phyloP scores from a whole-genome alignment of 345 rosid species.

The Atalantia buxifolia region DNA sequence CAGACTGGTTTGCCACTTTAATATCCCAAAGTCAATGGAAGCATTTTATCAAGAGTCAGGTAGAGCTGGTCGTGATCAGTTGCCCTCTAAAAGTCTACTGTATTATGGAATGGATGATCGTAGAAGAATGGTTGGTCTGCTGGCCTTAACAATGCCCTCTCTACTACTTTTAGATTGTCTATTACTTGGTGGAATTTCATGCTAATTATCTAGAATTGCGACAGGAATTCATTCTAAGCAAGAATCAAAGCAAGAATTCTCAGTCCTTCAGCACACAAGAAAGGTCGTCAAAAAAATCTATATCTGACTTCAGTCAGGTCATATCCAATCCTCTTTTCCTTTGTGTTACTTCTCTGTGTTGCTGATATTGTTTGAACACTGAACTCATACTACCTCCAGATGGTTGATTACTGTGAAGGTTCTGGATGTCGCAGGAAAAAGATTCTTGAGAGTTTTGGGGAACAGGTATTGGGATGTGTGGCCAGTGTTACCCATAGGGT shows the following conservation, averaged over 20 bases:
- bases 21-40: conserved; percentile 96
- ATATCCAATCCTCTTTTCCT: conserved; percentile 10
- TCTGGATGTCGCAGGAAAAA: conserved; percentile 90
- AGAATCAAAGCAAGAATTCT: conserved; percentile 54
- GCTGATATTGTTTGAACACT: conserved; percentile 17
- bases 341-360: conserved; percentile 8
- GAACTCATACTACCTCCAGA: conserved; percentile 36
- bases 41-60: conserved; percentile 99
- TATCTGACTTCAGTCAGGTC: conserved; percentile 73
- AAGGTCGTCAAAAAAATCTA: conserved; percentile 46
- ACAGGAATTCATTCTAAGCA: conserved; percentile 83
- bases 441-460: conserved; percentile 89
- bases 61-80: conserved; percentile 96
- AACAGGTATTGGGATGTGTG: conserved; percentile 53
- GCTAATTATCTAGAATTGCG: conserved; percentile 19
- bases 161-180: conserved; percentile 8
- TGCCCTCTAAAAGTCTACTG: conserved; percentile 74
- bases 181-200: conserved; percentile 5
- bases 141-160: neutral
- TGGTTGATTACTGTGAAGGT: conserved; percentile 86
- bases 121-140: conserved; percentile 65
- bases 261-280: conserved; percentile 50
- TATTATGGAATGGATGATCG: conserved; percentile 94
- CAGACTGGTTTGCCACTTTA: conserved; percentile 87
- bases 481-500: neutral